Evolutionary conservation across 208 protist genomes (phyloP).

Genomic region (Naegleria gruberi): DNA sequence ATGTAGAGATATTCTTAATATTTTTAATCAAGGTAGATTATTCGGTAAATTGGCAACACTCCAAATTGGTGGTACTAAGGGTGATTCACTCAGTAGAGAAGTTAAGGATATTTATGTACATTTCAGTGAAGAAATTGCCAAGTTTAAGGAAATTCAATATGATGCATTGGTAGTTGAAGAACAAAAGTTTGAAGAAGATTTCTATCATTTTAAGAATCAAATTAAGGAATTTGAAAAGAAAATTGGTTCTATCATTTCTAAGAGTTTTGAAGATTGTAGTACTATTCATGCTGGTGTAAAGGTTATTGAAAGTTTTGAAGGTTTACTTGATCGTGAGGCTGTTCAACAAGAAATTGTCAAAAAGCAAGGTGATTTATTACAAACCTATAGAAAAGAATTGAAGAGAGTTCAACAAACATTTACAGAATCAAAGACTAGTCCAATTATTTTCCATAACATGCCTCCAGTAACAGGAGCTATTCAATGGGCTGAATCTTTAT

Average conservation of each 20-base stretch:
- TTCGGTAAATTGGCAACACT: conserved; percentile 91
- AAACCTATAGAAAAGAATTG: conserved; percentile 62
- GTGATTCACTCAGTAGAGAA: conserved; percentile 67
- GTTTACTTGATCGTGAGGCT: conserved; percentile 77
- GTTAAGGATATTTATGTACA: conserved; percentile 73
- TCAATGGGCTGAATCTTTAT: conserved; percentile 74
- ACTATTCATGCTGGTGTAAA: conserved; percentile 86
- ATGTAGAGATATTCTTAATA: conserved; percentile 86
- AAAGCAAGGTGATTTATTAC: conserved; percentile 69
- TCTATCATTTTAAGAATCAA: conserved; percentile 65
- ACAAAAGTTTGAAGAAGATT: conserved; percentile 81
- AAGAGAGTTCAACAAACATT: conserved; percentile 75
- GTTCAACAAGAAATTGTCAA: conserved; percentile 85
- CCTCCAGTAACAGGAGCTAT: conserved; percentile 79
- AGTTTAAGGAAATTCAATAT: conserved; percentile 77
- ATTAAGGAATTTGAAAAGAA: conserved; percentile 81
- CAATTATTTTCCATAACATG: conserved; percentile 73
- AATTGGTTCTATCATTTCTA: conserved; percentile 76
- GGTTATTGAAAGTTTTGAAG: conserved; percentile 90
- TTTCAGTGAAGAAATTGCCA: conserved; percentile 58
- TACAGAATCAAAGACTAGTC: conserved; percentile 49
- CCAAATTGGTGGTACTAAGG: conserved; percentile 86
- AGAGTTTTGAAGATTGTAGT: conserved; percentile 79
- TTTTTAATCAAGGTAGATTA: conserved; percentile 79
- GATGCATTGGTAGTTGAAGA: conserved; percentile 87